Base-by-base conservation (phyloP, 148 eudicot species). In the Rheum nobile region DNA sequence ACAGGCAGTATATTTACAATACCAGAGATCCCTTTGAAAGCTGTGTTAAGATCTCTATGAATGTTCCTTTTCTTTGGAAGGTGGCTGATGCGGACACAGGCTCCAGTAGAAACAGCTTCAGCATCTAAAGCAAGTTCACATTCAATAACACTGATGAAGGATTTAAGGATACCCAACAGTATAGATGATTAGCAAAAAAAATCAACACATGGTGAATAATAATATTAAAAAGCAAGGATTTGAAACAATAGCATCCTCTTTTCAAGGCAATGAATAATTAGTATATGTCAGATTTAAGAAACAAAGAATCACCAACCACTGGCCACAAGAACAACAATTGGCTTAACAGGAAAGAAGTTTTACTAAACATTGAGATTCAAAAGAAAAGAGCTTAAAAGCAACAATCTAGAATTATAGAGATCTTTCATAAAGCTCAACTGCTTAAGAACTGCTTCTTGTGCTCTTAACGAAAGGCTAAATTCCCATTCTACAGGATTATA, bases 31-130 rank as follows among this genome's bases (percentile, higher is more conserved):
- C 85, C 97, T 80, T 87, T 73, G 77, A 95, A 90, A 75, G 96
- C 94, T 54, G 79, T 31, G 75, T 80, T 86, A n/a, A 95, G 83
- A 85, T 95, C 97, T 78, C 88, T 80, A 42, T 86, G 85, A 44
- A 92, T 79, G 76, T 95, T 92, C 82, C 74, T 88, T 76, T 95
- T 95, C 87, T 84, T 92, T 16, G 99, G 99, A 75, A 92, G 96
- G 80, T 92, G 87, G 78, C 76, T 78, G 76, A 92, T 79, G 72
- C 89, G 96, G 41, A 95, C 92, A 78, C 94, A 87, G 78, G 84
- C 75, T 48, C 85, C 96, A 74, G 80, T 83, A 47, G 84, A 76
- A 80, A 81, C 82, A 69, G 55, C 87, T 80, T 84, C 83, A 81
- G 86, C 73, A 43, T 78, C 93, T 88, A 89, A 84, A 85, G 24